These are phyloP conservation scores for Macaranga tanarius DNA, from an alignment of 441 rosid species.

Conservation along the genomic window DNA sequence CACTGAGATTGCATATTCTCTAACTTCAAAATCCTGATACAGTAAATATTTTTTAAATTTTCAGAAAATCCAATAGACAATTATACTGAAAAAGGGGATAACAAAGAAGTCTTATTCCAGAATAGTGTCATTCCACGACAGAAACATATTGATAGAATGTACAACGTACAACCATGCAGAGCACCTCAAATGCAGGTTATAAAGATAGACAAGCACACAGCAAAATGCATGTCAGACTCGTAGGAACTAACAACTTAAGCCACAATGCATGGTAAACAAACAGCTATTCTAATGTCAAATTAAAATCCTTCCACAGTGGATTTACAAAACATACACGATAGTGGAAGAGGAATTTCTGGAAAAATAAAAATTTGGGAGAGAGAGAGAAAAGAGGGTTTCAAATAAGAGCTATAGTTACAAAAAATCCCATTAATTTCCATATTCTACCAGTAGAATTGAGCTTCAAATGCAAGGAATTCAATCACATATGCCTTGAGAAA, in stretches of 20 bases:
- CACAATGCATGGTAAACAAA: background rate
- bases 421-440: background rate
- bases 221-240: too few relatives aligned
- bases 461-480: background rate
- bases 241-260: background rate
- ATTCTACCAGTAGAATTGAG: background rate
- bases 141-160: background rate
- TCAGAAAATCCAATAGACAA: slow-evolving; percentile 10
- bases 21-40: slow-evolving; percentile 91
- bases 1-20: slow-evolving; percentile 95
- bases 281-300: background rate
- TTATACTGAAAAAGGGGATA: slow-evolving; percentile 15
- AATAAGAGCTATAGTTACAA: background rate
- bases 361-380: background rate
- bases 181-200: slow-evolving; percentile 15
- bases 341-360: background rate
- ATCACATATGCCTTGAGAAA: background rate
- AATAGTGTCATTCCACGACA: slow-evolving; percentile 1
- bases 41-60: slow-evolving; percentile 24
- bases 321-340: background rate
- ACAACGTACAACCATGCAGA: background rate
- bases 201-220: background rate
- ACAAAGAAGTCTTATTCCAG: slow-evolving; percentile 9
- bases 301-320: background rate
- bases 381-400: background rate